Percentiles rank a stretch among this genome's conserved stretches.
phyloP scores from a whole-genome alignment of 129 eudicot species.

The Logfia minima region DNA sequence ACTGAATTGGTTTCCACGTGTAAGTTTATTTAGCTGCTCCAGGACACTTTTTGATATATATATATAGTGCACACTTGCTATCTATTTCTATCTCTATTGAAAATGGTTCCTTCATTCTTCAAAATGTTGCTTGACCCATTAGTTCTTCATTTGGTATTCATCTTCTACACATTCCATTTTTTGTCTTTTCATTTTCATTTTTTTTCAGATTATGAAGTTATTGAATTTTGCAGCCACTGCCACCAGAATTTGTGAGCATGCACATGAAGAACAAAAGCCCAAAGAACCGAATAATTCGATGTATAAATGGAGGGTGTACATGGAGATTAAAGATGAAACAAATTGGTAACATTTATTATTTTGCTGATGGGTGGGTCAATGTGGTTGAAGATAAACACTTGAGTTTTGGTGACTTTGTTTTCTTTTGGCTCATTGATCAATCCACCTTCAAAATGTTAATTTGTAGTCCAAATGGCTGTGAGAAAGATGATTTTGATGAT shows the following conservation, averaged over 20 bases:
- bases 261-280: constrained; percentile 22
- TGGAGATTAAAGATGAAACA: constrained; percentile 23
- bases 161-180: background rate
- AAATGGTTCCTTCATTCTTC: no score
- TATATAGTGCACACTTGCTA: no score
- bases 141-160: constrained; percentile 21
- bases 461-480: constrained; percentile 23
- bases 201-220: background rate
- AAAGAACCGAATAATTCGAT: background rate
- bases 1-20: no score
- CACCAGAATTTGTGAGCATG: constrained; percentile 12
- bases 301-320: constrained; percentile 23
- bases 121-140: background rate
- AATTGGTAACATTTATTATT: constrained; percentile 1
- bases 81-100: no score
- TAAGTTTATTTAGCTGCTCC: no score
- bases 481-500: background rate
- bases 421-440: no score
- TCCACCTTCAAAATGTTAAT: no score
- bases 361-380: no score
- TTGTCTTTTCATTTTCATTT: background rate
- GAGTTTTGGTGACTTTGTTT: no score
- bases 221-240: constrained; percentile 28
- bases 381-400: no score
- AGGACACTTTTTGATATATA: no score